Evolutionary conservation across 1,139 yeast genomes (phyloP).

Genomic region (Magnusiomyces suaveolens): DNA sequence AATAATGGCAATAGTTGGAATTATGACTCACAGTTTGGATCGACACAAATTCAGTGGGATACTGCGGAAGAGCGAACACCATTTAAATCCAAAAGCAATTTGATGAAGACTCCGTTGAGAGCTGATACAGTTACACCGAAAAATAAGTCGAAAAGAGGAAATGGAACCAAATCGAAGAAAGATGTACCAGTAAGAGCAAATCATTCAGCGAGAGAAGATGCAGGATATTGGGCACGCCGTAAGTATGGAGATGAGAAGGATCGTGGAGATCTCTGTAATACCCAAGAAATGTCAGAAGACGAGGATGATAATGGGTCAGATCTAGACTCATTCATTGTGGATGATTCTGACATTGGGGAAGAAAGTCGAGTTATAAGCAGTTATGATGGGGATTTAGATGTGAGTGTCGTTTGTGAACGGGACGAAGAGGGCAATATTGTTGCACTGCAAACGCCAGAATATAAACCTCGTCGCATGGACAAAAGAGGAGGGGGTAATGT

Average conservation of each 20-base stretch:
- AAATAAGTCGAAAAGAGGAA: not conserved
- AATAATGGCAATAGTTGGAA: not conserved
- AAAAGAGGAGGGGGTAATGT: not conserved
- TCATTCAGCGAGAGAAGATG: not conserved
- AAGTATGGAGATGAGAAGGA: conserved; percentile 1
- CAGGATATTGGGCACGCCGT: not conserved
- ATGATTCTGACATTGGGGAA: not conserved
- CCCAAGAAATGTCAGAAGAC: conserved; percentile 2
- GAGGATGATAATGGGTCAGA: conserved; percentile 1
- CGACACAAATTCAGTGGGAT: not conserved
- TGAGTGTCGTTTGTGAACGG: not conserved
- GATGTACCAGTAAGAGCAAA: not conserved
- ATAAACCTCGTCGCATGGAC: not conserved
- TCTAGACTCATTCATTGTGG: not conserved
- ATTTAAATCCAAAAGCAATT: not conserved
- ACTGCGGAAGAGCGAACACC: not conserved
- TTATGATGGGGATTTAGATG: not conserved
- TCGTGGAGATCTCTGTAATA: conserved; percentile 2
- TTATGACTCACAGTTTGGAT: not conserved
- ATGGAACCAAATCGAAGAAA: not conserved
- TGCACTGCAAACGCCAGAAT: not conserved
- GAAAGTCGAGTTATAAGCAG: not conserved
- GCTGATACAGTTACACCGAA: not conserved
- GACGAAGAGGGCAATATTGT: not conserved
- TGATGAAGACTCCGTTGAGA: not conserved